These are phyloP conservation scores for Scedosporium dehoogii DNA, from an alignment of 2,329 filamentous ascomycete genomes.

Conservation along the genomic window DNA sequence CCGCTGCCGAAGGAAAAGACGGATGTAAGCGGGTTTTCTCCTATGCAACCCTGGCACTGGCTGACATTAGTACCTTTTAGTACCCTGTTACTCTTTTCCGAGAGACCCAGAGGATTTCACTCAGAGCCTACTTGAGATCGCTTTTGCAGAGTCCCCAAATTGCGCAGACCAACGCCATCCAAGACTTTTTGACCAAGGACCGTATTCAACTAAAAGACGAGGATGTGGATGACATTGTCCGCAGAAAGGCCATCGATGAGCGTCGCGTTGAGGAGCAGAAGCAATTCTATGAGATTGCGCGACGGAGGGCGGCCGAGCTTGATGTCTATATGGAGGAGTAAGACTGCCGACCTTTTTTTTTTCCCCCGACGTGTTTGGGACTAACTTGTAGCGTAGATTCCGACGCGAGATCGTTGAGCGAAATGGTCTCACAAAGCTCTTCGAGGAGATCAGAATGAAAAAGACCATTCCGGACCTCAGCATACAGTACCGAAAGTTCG, in stretches of 20 bases:
- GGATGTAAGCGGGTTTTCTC: neutral
- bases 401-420: slow-evolving; percentile 56
- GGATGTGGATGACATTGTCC: slow-evolving; percentile 71
- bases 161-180: slow-evolving; percentile 71
- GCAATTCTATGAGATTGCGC: slow-evolving; percentile 90
- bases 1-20: neutral
- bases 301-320: slow-evolving; percentile 79
- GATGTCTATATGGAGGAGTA: slow-evolving; percentile 97
- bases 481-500: slow-evolving; percentile 95
- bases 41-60: neutral
- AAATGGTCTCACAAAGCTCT: slow-evolving; percentile 84
- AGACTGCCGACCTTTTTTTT: slow-evolving; percentile 20
- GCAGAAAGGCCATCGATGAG: slow-evolving; percentile 73
- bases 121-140: slow-evolving; percentile 82
- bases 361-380: neutral
- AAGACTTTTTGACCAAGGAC: slow-evolving; percentile 70
- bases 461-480: slow-evolving; percentile 78
- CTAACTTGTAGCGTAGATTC: slow-evolving; percentile 32
- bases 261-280: slow-evolving; percentile 86
- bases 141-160: slow-evolving; percentile 77
- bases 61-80: slow-evolving; percentile 4
- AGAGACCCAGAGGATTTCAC: slow-evolving; percentile 82
- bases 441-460: slow-evolving; percentile 88
- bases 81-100: slow-evolving; percentile 48
- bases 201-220: slow-evolving; percentile 69